A percentile compares a stretch with the other conserved stretches of the same genome.
Conservation (phyloP, 2,329 filamentous ascomycete species). For the Alternaria gansuensis region DNA sequence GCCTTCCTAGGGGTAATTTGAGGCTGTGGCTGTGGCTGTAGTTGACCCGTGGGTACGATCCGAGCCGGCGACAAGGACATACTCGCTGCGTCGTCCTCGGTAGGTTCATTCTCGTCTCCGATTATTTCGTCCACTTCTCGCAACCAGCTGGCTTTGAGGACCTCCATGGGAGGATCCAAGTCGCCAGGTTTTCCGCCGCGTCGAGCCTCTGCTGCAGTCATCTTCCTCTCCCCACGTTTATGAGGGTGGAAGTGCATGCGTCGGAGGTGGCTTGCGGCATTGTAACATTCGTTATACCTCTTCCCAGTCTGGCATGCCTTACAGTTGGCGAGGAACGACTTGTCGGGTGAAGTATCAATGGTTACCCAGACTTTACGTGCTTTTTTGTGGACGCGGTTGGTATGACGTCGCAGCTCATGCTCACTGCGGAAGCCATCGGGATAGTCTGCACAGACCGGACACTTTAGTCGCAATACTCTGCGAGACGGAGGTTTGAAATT, state of each 20-base stretch:
- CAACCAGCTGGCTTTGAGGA: constrained; percentile 67
- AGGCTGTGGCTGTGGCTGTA: constrained; percentile 21
- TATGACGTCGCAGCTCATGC: constrained; percentile 69
- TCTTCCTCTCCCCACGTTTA: constrained; percentile 62
- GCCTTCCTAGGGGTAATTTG: constrained; percentile 30
- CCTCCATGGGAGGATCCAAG: constrained; percentile 66
- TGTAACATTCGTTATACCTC: constrained; percentile 90
- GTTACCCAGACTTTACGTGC: constrained; percentile 71
- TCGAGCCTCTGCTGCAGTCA: constrained; percentile 66
- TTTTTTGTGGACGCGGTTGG: constrained; percentile 71
- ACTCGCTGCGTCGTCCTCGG: constrained; percentile 35
- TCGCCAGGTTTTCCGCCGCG: constrained; percentile 67
- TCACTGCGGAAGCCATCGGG: constrained; percentile 84
- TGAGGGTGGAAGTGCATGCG: constrained; percentile 85
- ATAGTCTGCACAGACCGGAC: constrained; percentile 73
- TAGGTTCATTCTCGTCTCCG: constrained; percentile 40
- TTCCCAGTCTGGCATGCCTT: constrained; percentile 81
- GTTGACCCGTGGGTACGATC: constrained; percentile 12
- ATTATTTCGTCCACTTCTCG: constrained; percentile 62
- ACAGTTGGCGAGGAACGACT: constrained; percentile 77
- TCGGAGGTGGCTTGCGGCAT: constrained; percentile 87
- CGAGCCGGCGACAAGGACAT: constrained; percentile 32
- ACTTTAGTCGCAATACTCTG: constrained; percentile 57
- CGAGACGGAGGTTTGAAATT: constrained; percentile 44
- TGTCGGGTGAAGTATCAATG: constrained; percentile 66